A percentile compares a stretch with the other conserved stretches of the same genome.
Conservation (phyloP, 257 asterid species). For the Salvia splendens region DNA sequence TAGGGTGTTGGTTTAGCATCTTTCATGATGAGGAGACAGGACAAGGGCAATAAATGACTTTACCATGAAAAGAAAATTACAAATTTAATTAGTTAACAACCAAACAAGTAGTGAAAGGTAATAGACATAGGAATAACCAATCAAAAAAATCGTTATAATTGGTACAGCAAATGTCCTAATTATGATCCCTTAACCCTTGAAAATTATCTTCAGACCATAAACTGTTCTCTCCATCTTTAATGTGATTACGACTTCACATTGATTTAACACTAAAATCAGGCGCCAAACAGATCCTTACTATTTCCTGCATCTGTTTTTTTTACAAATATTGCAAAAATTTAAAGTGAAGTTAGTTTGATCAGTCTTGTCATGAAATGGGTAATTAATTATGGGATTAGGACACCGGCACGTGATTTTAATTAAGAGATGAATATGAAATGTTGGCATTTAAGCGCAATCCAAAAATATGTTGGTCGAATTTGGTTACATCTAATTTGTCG, state of each 20-base stretch:
- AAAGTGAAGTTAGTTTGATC: neutral
- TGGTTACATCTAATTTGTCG: no score
- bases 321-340: neutral
- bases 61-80: slow-evolving; percentile 28
- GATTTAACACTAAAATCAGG: slow-evolving; percentile 13
- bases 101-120: slow-evolving; percentile 24
- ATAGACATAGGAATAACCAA: slow-evolving; percentile 29
- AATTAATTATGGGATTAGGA: neutral
- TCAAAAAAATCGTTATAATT: slow-evolving; percentile 10
- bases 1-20: neutral
- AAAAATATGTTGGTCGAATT: no score
- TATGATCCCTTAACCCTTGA: slow-evolving; percentile 9
- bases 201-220: slow-evolving; percentile 22
- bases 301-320: neutral
- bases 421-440: no score
- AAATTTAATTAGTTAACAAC: slow-evolving; percentile 34
- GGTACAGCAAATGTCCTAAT: slow-evolving; percentile 27
- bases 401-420: no score
- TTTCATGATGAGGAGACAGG: slow-evolving; percentile 21
- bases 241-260: slow-evolving; percentile 39
- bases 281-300: slow-evolving; percentile 25
- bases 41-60: slow-evolving; percentile 35
- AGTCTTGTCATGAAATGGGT: neutral
- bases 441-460: no score
- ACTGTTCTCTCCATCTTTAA: slow-evolving; percentile 35